Conservation (phyloP, 352 stramenopile species). For the Phytophthora parvispora region DNA sequence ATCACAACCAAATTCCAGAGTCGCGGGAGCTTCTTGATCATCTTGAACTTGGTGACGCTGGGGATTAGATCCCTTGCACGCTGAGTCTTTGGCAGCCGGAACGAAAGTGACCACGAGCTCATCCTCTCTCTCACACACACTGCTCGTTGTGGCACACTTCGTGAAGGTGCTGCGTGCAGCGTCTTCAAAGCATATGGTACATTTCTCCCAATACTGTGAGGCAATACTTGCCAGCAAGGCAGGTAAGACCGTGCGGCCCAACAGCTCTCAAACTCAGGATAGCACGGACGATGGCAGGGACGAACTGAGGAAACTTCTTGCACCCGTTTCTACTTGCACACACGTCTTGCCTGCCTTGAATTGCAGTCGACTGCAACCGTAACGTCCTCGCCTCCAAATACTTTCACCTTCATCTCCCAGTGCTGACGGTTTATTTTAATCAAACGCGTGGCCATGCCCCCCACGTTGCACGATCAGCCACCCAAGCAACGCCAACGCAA, state of each 20-base stretch:
- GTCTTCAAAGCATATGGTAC: background rate
- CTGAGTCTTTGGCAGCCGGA: background rate
- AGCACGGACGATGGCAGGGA: background rate
- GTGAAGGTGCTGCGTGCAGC: background rate
- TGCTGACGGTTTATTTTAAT: background rate
- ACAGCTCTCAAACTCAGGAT: slow-evolving; percentile 1
- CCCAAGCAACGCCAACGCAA: background rate
- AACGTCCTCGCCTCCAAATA: slow-evolving; percentile 1
- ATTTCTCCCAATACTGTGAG: background rate
- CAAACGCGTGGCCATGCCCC: slow-evolving; percentile 3
- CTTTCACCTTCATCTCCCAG: background rate
- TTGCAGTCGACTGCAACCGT: background rate
- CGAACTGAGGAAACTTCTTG: slow-evolving; percentile 3
- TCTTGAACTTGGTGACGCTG: background rate
- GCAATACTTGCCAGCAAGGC: background rate
- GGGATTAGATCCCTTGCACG: background rate
- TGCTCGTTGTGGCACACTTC: background rate
- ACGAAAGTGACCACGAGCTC: background rate
- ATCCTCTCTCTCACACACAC: background rate
- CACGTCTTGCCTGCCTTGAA: background rate
- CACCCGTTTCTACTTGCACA: background rate
- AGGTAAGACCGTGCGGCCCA: background rate
- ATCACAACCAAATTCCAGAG: slow-evolving; percentile 10
- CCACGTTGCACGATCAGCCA: background rate
- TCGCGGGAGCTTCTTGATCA: slow-evolving; percentile 9